A percentile compares a stretch with the other conserved stretches of the same genome.
Evolutionary conservation across 345 rosid genomes (phyloP).

Genomic region (Geranium brycei): DNA sequence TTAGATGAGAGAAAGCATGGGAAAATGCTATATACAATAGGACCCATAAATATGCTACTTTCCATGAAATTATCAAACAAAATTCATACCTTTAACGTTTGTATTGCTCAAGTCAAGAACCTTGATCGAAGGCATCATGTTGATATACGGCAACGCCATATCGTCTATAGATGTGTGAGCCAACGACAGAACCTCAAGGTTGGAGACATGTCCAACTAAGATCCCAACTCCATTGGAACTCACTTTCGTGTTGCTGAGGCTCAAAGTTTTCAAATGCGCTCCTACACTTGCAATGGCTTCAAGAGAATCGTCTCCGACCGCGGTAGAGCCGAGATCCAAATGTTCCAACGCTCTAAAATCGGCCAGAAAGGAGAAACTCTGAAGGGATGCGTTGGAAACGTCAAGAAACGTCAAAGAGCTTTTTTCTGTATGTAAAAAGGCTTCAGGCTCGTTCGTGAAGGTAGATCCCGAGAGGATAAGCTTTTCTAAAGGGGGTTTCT

Average conservation of each 20-base stretch:
- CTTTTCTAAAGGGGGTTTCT: constrained; percentile 39
- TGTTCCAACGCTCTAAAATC: constrained; percentile 46
- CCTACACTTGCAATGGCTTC: constrained; percentile 45
- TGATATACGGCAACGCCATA: constrained; percentile 36
- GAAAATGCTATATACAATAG: not conserved
- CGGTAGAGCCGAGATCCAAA: constrained; percentile 57
- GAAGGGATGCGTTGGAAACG: constrained; percentile 46
- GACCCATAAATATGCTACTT: not conserved
- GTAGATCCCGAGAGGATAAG: constrained; percentile 55
- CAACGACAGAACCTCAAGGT: constrained; percentile 50
- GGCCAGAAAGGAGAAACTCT: constrained; percentile 39
- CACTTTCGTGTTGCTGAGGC: constrained; percentile 55
- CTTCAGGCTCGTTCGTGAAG: constrained; percentile 42
- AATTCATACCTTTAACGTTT: constrained; percentile 42
- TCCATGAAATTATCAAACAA: constrained; percentile 1
- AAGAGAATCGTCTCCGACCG: constrained; percentile 54
- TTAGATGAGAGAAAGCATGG: no score
- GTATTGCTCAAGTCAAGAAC: constrained; percentile 65
- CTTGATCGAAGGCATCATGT: constrained; percentile 49
- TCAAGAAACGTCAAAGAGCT: constrained; percentile 47
- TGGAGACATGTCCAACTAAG: constrained; percentile 53
- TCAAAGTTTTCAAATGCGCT: constrained; percentile 44
- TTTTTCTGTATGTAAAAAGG: constrained; percentile 32
- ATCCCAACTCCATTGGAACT: constrained; percentile 47
- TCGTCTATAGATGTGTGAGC: constrained; percentile 53